Evolutionary conservation across 768 basidiomycete genomes (phyloP), one percentile per base, ranked within the genome.

Genomic region (Daedaleopsis sinensis): DNA sequence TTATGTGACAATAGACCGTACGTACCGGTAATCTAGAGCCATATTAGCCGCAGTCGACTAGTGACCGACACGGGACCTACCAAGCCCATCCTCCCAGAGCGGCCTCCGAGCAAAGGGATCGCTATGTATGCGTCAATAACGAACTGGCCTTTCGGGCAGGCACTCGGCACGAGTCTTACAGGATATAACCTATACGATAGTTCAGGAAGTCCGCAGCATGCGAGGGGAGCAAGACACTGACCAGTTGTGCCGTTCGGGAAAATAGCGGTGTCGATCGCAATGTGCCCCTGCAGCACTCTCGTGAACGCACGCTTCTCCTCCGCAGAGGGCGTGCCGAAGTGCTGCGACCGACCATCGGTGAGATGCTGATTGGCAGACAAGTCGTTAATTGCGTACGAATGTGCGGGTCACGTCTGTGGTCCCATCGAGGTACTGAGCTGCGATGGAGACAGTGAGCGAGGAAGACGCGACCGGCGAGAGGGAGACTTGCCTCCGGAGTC

Each of bases 391-490:
- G 90, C 91, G 87, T 86, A 89, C 91, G 87, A 86, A 89, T 62
- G 94, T 97, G 46, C 96, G 80, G 1, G 95, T 96, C 16, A 91
- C 91, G 70, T 99, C 96, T 1, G 97, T 99, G 0, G 96, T 98
- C 11, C 96, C 96, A 66, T 98, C 96, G 37, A 85, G 72, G 76
- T 88, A 96, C 75, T 97, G 95, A 2, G 83, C 89, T 90, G 27
- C 7, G 62, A 18, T 24, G 5, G 0, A 23, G 2, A n/a, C 27
- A 15, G 21, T 27, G 8, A 24, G 12, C 50, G 42, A n/a, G 48
- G 44, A 64, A 12, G 48, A 24, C 48, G 21, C 8, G 27, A 21
- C 53, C 18, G 21, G 9, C 9, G 39, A 16, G 16, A 24, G 3
- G 21, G 6, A 35, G 13, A 57, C 69, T 53, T 65, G 86, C 91